A percentile compares a stretch with the other conserved stretches of the same genome.
Evolutionary conservation across 495 filamentous ascomycete genomes (phyloP).

Genomic region (Mycothermus thermophilus): DNA sequence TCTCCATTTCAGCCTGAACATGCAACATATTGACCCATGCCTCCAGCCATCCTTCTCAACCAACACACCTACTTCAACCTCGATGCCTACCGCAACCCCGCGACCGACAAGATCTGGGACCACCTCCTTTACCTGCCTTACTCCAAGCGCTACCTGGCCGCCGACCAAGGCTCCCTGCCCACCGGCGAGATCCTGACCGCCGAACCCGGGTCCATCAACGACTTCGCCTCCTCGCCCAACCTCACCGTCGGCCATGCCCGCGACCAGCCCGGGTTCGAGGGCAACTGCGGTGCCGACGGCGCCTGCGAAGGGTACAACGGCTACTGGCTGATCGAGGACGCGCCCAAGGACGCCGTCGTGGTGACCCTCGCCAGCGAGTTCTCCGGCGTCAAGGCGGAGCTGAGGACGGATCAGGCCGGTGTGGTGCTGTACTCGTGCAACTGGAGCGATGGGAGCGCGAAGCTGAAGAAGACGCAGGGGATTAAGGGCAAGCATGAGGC

Average conservation of each 20-base stretch:
- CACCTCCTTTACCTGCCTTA: constrained; percentile 60
- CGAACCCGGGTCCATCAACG: constrained; percentile 44
- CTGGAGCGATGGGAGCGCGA: constrained; percentile 49
- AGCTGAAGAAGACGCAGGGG: constrained; percentile 50
- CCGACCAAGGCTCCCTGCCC: constrained; percentile 57
- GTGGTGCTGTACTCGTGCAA: constrained; percentile 61
- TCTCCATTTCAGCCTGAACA: not conserved
- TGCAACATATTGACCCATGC: not conserved
- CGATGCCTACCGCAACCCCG: constrained; percentile 52
- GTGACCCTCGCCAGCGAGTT: constrained; percentile 42
- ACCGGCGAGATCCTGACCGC: constrained; percentile 55
- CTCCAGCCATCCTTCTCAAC: constrained; percentile 48
- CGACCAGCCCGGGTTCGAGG: constrained; percentile 38
- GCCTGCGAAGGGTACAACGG: constrained; percentile 71
- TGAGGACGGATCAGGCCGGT: constrained; percentile 55
- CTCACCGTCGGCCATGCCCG: constrained; percentile 56
- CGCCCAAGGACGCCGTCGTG: constrained; percentile 43
- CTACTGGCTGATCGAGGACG: constrained; percentile 56
- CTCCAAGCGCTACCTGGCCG: constrained; percentile 52
- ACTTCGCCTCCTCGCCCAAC: constrained; percentile 47
- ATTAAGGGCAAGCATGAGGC: constrained; percentile 34
- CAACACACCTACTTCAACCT: constrained; percentile 85
- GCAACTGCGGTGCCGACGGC: constrained; percentile 49
- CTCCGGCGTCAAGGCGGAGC: constrained; percentile 55
- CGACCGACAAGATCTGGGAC: constrained; percentile 50